These are phyloP conservation scores for Pythium volutum DNA, from an alignment of 352 stramenopile genomes.

Conservation along the genomic window DNA sequence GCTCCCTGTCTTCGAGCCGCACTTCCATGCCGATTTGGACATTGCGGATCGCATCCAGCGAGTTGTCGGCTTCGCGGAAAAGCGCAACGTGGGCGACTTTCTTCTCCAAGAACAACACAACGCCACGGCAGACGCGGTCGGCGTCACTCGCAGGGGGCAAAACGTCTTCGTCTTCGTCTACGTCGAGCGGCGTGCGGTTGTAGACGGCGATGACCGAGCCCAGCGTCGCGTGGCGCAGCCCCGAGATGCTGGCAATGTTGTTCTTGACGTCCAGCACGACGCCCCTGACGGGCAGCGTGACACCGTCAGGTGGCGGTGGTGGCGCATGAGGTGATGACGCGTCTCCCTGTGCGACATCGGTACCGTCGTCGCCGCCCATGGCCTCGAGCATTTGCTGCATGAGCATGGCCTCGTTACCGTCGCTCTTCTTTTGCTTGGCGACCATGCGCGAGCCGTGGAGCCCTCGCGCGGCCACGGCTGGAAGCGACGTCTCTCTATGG, in stretches of 20 bases:
- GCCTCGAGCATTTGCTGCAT: slow-evolving; percentile 74
- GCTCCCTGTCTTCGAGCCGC: slow-evolving; percentile 44
- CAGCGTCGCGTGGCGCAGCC: slow-evolving; percentile 63
- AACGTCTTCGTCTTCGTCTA: slow-evolving; percentile 8
- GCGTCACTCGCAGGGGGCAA: neutral
- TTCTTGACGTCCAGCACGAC: slow-evolving; percentile 71
- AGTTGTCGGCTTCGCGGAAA: slow-evolving; percentile 31
- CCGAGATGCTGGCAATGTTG: slow-evolving; percentile 67
- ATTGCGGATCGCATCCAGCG: slow-evolving; percentile 17
- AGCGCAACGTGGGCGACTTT: slow-evolving; percentile 48
- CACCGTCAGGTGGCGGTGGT: slow-evolving; percentile 9
- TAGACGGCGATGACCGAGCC: slow-evolving; percentile 63
- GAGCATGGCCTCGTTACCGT: slow-evolving; percentile 52
- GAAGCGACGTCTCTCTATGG: neutral
- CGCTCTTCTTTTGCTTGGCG: slow-evolving; percentile 21
- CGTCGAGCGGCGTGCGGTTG: slow-evolving; percentile 14
- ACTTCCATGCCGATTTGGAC: slow-evolving; percentile 62
- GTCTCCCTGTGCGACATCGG: neutral
- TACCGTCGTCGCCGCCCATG: slow-evolving; percentile 42
- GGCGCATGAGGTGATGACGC: slow-evolving; percentile 3
- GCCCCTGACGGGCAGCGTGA: slow-evolving; percentile 44
- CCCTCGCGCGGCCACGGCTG: neutral
- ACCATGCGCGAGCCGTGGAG: slow-evolving; percentile 17
- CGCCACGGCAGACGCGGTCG: slow-evolving; percentile 21
- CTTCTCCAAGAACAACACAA: slow-evolving; percentile 31